Percentiles rank a stretch among this genome's conserved stretches.
These are phyloP conservation scores for Verticillium alfalfae DNA, from an alignment of 2,329 filamentous ascomycete genomes.

Conservation along the genomic window DNA sequence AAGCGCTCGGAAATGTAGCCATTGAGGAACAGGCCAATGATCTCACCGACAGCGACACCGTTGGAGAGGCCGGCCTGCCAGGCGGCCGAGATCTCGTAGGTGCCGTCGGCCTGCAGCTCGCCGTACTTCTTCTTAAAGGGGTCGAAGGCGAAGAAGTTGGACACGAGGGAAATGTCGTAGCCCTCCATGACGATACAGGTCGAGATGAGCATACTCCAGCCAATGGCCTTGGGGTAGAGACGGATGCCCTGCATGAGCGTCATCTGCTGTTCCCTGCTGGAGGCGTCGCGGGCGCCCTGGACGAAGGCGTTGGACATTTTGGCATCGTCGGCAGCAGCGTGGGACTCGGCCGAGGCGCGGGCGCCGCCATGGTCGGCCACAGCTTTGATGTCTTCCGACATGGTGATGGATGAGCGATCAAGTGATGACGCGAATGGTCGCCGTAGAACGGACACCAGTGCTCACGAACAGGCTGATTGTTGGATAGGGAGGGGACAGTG, in stretches of 20 bases:
- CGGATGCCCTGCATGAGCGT: constrained; percentile 69
- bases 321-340: constrained; percentile 4
- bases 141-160: constrained; percentile 66
- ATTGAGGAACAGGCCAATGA: constrained; percentile 62
- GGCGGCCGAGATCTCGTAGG: constrained; percentile 50
- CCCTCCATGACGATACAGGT: constrained; percentile 91
- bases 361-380: constrained; percentile 5
- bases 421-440: background rate
- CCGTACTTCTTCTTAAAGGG: constrained; percentile 57
- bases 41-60: constrained; percentile 55
- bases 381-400: constrained; percentile 4
- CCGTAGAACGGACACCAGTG: background rate
- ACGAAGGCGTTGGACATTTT: constrained; percentile 28
- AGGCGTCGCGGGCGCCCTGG: constrained; percentile 41
- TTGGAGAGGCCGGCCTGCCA: constrained; percentile 61
- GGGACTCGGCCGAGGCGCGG: constrained; percentile 5
- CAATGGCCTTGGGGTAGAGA: constrained; percentile 81
- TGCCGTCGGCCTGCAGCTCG: constrained; percentile 34
- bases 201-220: constrained; percentile 81
- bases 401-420: background rate
- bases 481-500: background rate
- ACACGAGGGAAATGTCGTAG: constrained; percentile 71
- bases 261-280: constrained; percentile 63
- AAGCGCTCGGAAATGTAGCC: constrained; percentile 62
- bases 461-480: background rate